phyloP scores from a whole-genome alignment of 345 rosid genomes.

The Trapa bicornis region DNA sequence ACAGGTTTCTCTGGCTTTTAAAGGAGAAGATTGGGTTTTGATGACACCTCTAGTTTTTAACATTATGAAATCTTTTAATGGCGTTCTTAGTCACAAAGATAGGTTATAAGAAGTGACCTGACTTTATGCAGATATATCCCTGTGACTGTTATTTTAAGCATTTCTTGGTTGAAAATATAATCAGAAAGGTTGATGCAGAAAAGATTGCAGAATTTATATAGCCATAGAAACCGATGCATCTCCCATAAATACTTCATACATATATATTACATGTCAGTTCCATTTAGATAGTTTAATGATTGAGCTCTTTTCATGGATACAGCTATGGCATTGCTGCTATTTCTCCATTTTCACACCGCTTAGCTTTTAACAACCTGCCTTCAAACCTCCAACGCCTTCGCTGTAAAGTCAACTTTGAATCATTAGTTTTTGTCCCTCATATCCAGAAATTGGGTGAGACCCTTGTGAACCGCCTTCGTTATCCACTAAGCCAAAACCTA shows the following conservation, averaged over 20 bases:
- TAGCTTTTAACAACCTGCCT: constrained; percentile 75
- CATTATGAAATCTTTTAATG: background rate
- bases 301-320: constrained; percentile 14
- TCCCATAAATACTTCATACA: no score
- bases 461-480: constrained; percentile 53
- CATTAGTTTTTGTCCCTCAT: constrained; percentile 54
- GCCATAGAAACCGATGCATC: background rate
- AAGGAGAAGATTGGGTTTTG: background rate
- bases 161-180: background rate
- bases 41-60: background rate
- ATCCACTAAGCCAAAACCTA: constrained; percentile 25
- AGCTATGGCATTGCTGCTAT: constrained; percentile 88
- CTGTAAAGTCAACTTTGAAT: constrained; percentile 93
- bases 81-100: background rate
- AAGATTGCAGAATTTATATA: background rate
- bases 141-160: background rate
- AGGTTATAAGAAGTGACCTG: background rate
- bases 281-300: background rate
- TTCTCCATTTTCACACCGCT: constrained; percentile 91
- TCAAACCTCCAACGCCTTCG: constrained; percentile 58
- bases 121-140: background rate
- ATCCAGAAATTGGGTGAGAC: constrained; percentile 48
- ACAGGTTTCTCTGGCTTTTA: background rate
- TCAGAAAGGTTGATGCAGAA: background rate
- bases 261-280: no score